A percentile compares a stretch with the other conserved stretches of the same genome.
Conservation (phyloP, 1,139 yeast species). For the Geotrichum klebahnii region DNA sequence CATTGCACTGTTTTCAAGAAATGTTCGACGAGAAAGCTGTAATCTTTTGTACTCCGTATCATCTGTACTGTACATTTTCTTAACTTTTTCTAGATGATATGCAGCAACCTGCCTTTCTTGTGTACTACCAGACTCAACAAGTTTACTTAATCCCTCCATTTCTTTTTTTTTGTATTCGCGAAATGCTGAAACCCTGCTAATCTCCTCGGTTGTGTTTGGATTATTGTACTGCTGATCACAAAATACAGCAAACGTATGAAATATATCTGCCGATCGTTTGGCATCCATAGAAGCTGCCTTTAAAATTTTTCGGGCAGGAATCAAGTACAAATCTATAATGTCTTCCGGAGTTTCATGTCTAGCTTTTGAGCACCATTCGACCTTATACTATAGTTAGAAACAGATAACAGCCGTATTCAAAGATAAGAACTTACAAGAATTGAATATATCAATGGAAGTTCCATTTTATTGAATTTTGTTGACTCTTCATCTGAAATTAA, state of each 20-base stretch:
- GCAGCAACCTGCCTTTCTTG: slow-evolving; percentile 27
- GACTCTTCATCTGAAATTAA: slow-evolving; percentile 4
- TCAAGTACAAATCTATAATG: slow-evolving; percentile 18
- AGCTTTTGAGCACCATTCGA: slow-evolving; percentile 21
- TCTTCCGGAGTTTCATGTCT: slow-evolving; percentile 17
- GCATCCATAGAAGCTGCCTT: slow-evolving; percentile 28
- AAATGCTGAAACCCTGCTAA: slow-evolving; percentile 44
- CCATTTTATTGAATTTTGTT: slow-evolving; percentile 7
- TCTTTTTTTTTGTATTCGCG: slow-evolving; percentile 43
- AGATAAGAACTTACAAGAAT: slow-evolving; percentile 18
- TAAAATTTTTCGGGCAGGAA: slow-evolving; percentile 20
- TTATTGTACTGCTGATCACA: slow-evolving; percentile 65
- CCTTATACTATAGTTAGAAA: slow-evolving; percentile 7
- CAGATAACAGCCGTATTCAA: background rate
- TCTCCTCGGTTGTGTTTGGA: slow-evolving; percentile 44
- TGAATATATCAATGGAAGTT: slow-evolving; percentile 12
- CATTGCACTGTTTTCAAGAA: slow-evolving; percentile 54
- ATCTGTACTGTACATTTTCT: slow-evolving; percentile 50
- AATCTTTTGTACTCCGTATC: slow-evolving; percentile 45
- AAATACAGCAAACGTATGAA: slow-evolving; percentile 63
- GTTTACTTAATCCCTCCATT: slow-evolving; percentile 44
- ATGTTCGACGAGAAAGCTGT: slow-evolving; percentile 41
- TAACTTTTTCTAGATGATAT: slow-evolving; percentile 39
- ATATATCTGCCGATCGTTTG: slow-evolving; percentile 44
- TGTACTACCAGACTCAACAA: slow-evolving; percentile 26